phyloP scores from a whole-genome alignment of 2,329 filamentous ascomycete genomes.

The Ophiostoma sp. region DNA sequence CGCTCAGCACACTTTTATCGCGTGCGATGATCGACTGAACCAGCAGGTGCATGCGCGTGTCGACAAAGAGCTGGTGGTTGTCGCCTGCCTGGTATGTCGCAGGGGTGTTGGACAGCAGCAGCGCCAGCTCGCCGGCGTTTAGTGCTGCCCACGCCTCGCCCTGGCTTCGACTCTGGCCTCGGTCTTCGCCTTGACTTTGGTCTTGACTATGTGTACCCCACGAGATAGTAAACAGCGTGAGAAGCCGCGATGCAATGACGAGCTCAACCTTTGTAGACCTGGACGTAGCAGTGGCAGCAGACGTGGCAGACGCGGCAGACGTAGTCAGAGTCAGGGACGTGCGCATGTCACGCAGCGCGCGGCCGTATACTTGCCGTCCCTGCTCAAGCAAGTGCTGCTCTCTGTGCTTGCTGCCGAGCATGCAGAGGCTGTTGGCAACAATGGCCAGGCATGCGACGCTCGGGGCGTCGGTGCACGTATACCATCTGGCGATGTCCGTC shows the following conservation, averaged over 20 bases:
- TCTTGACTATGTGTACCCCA: background rate
- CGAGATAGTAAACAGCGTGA: background rate
- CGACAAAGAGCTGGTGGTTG: background rate
- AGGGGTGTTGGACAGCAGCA: background rate
- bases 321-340: background rate
- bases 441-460: background rate
- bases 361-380: background rate
- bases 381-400: background rate
- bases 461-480: background rate
- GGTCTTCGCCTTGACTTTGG: no score
- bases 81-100: background rate
- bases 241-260: background rate
- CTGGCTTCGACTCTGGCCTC: background rate
- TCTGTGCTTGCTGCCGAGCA: background rate
- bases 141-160: background rate
- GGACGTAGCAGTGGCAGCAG: background rate
- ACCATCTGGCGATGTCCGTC: background rate
- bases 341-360: background rate
- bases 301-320: background rate
- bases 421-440: background rate
- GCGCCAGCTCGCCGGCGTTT: background rate
- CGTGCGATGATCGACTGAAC: background rate
- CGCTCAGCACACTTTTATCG: background rate
- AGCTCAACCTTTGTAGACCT: background rate
- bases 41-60: background rate